Evolutionary conservation across 345 rosid genomes (phyloP), one percentile per base, ranked within the genome.

Genomic region (Lepidium aucheri): DNA sequence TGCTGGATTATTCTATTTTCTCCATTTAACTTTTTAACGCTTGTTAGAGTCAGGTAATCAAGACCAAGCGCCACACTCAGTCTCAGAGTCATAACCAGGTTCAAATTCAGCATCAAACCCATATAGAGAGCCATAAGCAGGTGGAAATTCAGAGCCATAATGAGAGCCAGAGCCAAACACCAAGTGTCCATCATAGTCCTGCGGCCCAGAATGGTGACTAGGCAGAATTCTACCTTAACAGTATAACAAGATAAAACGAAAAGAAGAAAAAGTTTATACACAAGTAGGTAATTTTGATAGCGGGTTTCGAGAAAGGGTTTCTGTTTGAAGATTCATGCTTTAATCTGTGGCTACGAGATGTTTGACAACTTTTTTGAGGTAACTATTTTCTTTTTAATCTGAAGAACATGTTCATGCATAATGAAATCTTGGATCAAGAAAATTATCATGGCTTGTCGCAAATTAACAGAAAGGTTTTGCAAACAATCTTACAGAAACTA

Each of bases 1-100:
- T 41, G 13, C 59, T 43, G 17, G 46, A 3, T 22, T 30, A 17
- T 58, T 72, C 56, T 64, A 8, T 57, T 46, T 69, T 53, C 62
- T 18, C 56, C 57, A 50, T 61, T 41, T 77, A 46, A 73, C 69
- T 68, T 45, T 41, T 22, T 22, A 38, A 18, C 58, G 73, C 53
- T 77, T 65, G 45, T 76, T 68, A 76, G 77, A 76, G 69, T 63
- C 84, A 86, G 92, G 75, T 84, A 64, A 74, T 74, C 43, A 81
- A 76, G 79, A 81, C 58, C 11, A 79, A 79, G 78, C 62, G 69
- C 59, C 70, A 69, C 16, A 57, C 35, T 50, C 74, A 61, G 16
- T 66, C 56, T 53, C 69, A 68, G 54, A 74, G 54, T 33, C 65
- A 28, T 3, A 49, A 57, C 26, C 40, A 76, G 65, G 59, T 58